phyloP scores from a whole-genome alignment of 352 stramenopile species.

The Peronospora destructor region DNA sequence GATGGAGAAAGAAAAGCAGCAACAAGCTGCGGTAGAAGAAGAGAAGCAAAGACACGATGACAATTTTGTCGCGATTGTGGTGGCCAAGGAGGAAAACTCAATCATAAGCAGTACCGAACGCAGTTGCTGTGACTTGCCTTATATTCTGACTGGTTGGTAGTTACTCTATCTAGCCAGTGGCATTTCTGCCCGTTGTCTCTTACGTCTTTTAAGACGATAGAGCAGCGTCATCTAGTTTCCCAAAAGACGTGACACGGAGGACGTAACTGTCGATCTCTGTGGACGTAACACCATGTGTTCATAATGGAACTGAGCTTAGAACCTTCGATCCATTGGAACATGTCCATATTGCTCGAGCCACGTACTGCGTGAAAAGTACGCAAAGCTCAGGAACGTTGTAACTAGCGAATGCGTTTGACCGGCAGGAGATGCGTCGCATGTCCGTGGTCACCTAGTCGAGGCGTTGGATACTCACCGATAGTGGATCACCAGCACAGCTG shows the following conservation, averaged over 20 bases:
- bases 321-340: constrained; percentile 70
- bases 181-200: constrained; percentile 42
- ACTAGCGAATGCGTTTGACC: constrained; percentile 78
- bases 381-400: constrained; percentile 67
- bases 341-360: constrained; percentile 76
- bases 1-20: constrained; percentile 51
- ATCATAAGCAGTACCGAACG: constrained; percentile 57
- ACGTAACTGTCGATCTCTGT: constrained; percentile 77
- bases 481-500: constrained; percentile 55
- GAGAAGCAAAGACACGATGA: constrained; percentile 40
- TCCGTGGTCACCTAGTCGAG: constrained; percentile 58
- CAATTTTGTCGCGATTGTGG: constrained; percentile 44
- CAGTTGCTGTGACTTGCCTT: constrained; percentile 43
- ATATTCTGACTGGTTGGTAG: constrained; percentile 66
- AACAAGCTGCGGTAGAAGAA: constrained; percentile 59
- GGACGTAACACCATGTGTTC: constrained; percentile 64
- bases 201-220: constrained; percentile 76
- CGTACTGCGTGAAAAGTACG: constrained; percentile 59
- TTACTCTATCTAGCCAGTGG: constrained; percentile 43
- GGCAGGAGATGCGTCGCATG: constrained; percentile 70
- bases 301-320: constrained; percentile 37
- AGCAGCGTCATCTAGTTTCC: constrained; percentile 67
- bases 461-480: constrained; percentile 70
- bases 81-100: constrained; percentile 65
- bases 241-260: constrained; percentile 65